Conservation (phyloP, 2,329 filamentous ascomycete genomes). For the Zopfia rhizophila region DNA sequence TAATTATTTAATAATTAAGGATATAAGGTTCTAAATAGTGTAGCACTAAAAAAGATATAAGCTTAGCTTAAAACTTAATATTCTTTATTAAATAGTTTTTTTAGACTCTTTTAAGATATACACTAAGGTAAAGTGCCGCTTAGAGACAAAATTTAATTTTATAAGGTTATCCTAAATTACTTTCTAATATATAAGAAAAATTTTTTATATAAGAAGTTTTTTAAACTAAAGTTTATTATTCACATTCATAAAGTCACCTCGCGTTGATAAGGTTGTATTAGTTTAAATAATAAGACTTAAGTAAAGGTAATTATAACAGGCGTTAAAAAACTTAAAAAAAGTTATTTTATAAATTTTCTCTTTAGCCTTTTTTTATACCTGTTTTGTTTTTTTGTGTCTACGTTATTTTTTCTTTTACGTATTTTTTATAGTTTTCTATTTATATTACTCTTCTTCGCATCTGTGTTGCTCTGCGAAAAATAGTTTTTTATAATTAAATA, state of each 20-base stretch:
- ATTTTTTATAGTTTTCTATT: constrained; percentile 13
- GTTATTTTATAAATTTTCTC: constrained; percentile 18
- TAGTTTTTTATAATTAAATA: constrained; percentile 19
- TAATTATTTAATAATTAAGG: constrained; percentile 23
- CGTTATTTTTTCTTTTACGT: constrained; percentile 8
- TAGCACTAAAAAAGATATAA: constrained; percentile 25
- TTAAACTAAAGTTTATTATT: constrained; percentile 30
- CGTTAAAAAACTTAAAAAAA: constrained; percentile 21
- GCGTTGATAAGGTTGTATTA: constrained; percentile 23
- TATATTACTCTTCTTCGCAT: constrained; percentile 20
- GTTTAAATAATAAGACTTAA: constrained; percentile 20
- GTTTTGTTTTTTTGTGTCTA: constrained; percentile 12
- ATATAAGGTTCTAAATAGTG: constrained; percentile 27
- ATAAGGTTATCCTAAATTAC: constrained; percentile 27
- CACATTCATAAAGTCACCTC: constrained; percentile 30
- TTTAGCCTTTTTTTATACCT: constrained; percentile 12
- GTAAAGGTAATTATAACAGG: constrained; percentile 20
- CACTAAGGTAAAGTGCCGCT: constrained; percentile 28
- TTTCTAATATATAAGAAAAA: constrained; percentile 26
- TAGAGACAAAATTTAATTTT: constrained; percentile 20
- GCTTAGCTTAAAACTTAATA: constrained; percentile 30
- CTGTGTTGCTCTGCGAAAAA: constrained; percentile 15
- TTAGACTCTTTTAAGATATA: constrained; percentile 27
- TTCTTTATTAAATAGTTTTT: constrained; percentile 13
- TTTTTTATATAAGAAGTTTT: constrained; percentile 17